Base-by-base conservation (phyloP, 2,329 filamentous ascomycete genomes). In the Aspergillus tamarii region DNA sequence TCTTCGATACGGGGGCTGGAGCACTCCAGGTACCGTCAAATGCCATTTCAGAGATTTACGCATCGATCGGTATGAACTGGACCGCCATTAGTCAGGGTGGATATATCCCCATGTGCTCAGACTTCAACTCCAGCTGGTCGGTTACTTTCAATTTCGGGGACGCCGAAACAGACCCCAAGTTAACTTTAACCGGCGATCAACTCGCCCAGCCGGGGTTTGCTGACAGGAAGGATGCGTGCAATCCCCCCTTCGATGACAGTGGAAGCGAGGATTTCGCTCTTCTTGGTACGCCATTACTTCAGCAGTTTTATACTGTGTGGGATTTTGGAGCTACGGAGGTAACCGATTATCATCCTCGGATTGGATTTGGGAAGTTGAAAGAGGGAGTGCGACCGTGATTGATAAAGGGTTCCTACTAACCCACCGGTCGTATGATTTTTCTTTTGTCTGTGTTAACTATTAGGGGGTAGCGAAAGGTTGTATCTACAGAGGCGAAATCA, bases 1-100 rank as follows among this genome's bases (percentile, higher is more conserved):
- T 57, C 2, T 57, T 57, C 21, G 54, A 57, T 16, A 57, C 54
- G 12, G 54, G 54, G 9, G 54, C 54, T 14, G 54, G 54, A 6
- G n/a, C 32, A 4, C 19, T 57, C 16, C 19, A 26, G 10, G 34
- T 57, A 36, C 54, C 54, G 23, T 41, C 36, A 7, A 57, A 43
- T 14, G 19, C 41, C 19, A 28, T 57, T 43, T 21, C 26, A 10
- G 54, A 43, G 4, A 10, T 57, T n/a, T 57, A 57, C 54, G 34
- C n/a, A n/a, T 57, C 54, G 3, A 43, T 57, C 7, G 54, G 54
- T 11, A 41, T 39, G 54, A 43, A 57, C 36, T 57, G 41, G 23
- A 43, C 36, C 1, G 54, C 54, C 2, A 57, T 57, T 57, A 39
- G 41, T 26, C 16, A 57, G 2, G 34, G 19, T 1, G 21, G 21